Base-by-base conservation (phyloP, 163 green algal species). In the Volvox carteri region DNA sequence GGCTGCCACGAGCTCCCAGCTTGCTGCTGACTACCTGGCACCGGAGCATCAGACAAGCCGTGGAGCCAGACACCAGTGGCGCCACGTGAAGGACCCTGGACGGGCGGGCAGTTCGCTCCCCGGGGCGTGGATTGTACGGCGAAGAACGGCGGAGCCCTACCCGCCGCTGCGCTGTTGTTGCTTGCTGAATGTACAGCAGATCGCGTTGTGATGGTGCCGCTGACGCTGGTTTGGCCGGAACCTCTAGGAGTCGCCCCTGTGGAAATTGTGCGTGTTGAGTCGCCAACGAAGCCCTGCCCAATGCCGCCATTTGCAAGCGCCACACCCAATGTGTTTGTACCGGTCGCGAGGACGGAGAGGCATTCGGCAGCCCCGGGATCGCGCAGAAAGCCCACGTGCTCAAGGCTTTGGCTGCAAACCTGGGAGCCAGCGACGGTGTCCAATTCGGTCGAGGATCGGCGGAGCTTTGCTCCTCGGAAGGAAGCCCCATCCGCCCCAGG, bases 201-300 rank as follows among this genome's bases (percentile, higher is more conserved):
- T n/a, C n/a, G n/a, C n/a, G n/a, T n/a, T n/a, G n/a, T n/a, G n/a
- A n/a, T n/a, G n/a, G n/a, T n/a, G n/a, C n/a, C n/a, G n/a, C 28
- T 65, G 54, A 12, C 25, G 23, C 30, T 76, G 54, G 33, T 50
- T 18, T 52, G 35, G 50, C 50, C 74, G n/a, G n/a, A 25, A 50
- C 33, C 52, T 19, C 16, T 19, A 35, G 33, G 12, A 18, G 50
- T 33, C 6, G 52, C 77, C 18, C 77, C 75, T 2, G 75, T 84
- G 18, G 75, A 84, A n/a, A 84, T 50, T 16, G 75, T 84, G 2
- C 75, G 75, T 19, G 75, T 19, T 12, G 30, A 67, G 75, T 11
- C 33, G 46, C 48, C 75, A 0, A 30, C 30, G 8, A 16, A 50
- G 7, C 30, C 5, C 23, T 46, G 30, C 35, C 12, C 35, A n/a